Evolutionary conservation across 352 stramenopile genomes (phyloP), one percentile per base, ranked within the genome.

Genomic region (Hyaloperonospora arabidopsidis): DNA sequence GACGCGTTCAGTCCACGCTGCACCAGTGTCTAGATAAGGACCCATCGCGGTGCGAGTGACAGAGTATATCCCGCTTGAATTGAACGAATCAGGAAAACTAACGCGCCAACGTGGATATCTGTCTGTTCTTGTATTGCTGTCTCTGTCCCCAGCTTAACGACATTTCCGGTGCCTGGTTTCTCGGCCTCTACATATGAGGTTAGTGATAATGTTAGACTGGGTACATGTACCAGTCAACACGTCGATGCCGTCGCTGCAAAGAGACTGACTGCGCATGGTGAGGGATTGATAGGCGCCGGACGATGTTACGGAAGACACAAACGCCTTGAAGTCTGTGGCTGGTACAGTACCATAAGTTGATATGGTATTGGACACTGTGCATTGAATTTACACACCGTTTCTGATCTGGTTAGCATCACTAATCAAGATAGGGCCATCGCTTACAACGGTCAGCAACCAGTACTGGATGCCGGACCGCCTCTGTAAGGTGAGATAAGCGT

Each of bases 381-480:
- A 11, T 17, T 12, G 6, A 49, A 41, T 43, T 59, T 28, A 61
- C 22, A 10, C 18, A 13, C 18, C 41, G 28, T 15, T 54, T 48
- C 23, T 32, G 13, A 2, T 43, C 41, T 49, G 29, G 18, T 36
- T 36, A 65, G 53, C 45, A 7, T 72, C 72, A 15, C 61, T 65
- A 5, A 34, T 57, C 23, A 76, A 70, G 39, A 50, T 63, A 13
- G 63, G 56, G 13, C 63, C 62, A 28, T 68, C 72, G 28, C 57
- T 68, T 21, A 75, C 68, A 56, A 72, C 70, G 5, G 61, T 68
- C 46, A 69, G 57, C 45, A 79, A 73, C 13, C 76, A 86, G 50
- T 88, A 88, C 55, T 93, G 84, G 84, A 93, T 93, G 84, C 84
- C 84, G 3, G 84, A 93, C 49, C 67, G 90, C 41, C 54, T 88